A percentile compares a stretch with the other conserved stretches of the same genome.
Evolutionary conservation across 1,139 yeast species (phyloP).

Genomic region (Yamadazyma membranifaciens): DNA sequence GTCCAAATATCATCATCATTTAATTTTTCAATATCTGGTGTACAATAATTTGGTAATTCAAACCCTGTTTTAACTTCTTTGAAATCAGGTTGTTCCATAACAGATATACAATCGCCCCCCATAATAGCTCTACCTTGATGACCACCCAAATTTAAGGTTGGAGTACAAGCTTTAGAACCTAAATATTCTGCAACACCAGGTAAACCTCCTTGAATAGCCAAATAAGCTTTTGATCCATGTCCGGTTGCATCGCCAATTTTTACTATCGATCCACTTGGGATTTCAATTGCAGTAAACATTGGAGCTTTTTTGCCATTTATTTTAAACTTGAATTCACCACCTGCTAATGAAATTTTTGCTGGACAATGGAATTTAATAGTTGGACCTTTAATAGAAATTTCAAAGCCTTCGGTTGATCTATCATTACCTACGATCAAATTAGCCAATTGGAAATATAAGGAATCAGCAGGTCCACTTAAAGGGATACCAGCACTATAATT

Average conservation of each 20-base stretch:
- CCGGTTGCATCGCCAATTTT: slow-evolving; percentile 26
- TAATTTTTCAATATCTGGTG: slow-evolving; percentile 18
- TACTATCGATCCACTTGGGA: slow-evolving; percentile 25
- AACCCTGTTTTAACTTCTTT: slow-evolving; percentile 16
- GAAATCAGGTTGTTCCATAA: slow-evolving; percentile 10
- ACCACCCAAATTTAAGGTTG: slow-evolving; percentile 32
- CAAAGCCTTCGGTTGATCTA: slow-evolving; percentile 23
- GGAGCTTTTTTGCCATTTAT: slow-evolving; percentile 23
- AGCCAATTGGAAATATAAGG: slow-evolving; percentile 28
- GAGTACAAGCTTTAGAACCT: slow-evolving; percentile 34
- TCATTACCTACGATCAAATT: slow-evolving; percentile 32
- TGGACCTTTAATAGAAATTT: slow-evolving; percentile 31
- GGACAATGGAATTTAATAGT: slow-evolving; percentile 25
- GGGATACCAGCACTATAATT: slow-evolving; percentile 29
- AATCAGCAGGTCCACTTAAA: slow-evolving; percentile 31
- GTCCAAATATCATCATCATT: slow-evolving; percentile 20
- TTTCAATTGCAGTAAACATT: slow-evolving; percentile 24
- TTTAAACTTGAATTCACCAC: slow-evolving; percentile 25
- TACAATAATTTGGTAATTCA: slow-evolving; percentile 18
- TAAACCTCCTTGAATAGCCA: slow-evolving; percentile 33
- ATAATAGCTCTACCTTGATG: slow-evolving; percentile 35
- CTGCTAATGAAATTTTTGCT: slow-evolving; percentile 23
- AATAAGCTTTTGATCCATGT: slow-evolving; percentile 24
- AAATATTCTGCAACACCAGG: slow-evolving; percentile 33
- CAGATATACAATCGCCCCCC: slow-evolving; percentile 30